Evolutionary conservation across 345 rosid genomes (phyloP), one percentile per base, ranked within the genome.

Genomic region (Eucalyptus virginea): DNA sequence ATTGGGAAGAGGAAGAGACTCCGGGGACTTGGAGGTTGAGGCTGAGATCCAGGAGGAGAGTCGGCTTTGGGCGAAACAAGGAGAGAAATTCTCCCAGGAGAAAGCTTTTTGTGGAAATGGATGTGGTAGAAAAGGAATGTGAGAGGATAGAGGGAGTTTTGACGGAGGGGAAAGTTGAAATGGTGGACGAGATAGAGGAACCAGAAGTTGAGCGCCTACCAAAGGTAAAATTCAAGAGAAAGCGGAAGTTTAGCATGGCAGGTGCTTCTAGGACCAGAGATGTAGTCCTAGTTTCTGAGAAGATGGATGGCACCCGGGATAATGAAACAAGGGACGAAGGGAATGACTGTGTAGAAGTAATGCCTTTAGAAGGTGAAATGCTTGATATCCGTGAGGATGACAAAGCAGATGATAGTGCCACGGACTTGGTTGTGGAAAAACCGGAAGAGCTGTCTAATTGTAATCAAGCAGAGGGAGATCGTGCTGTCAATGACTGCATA

Each of bases 1-100:
- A 47, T 67, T 72, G 18, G 7, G 88, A 37, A 86, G 94, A 91
- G 86, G 87, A 86, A 54, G 94, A 93, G 90, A 88, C 60, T 11
- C 90, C 89, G 5, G 97, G 93, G 88, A 93, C 92, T 86, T 96
- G 99, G 99, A 94, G 90, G 30, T 90, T 95, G 8, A 94, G 98
- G 93, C 88, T 94, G 97, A 93, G 97, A 88, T 52, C 96, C 37
- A 93, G 94, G 91, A 93, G 89, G 90, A 91, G 87, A 21, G 89
- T 32, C 54, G 88, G 89, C 56, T 89, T 88, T 80, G 89, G 88
- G 86, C 86, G 67, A 60, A 88, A 89, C 87, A 81, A 77, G 62
- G 89, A 90, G 86, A 86, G 86, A 23, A 86, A 58, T 40, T 87
- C 88, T 28, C 86, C 50, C 13, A 95, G 91, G 88, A 94, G 95